Conservation (phyloP, 225 moss, liverwort and hornwort species). For the Physcomitrium patens region DNA sequence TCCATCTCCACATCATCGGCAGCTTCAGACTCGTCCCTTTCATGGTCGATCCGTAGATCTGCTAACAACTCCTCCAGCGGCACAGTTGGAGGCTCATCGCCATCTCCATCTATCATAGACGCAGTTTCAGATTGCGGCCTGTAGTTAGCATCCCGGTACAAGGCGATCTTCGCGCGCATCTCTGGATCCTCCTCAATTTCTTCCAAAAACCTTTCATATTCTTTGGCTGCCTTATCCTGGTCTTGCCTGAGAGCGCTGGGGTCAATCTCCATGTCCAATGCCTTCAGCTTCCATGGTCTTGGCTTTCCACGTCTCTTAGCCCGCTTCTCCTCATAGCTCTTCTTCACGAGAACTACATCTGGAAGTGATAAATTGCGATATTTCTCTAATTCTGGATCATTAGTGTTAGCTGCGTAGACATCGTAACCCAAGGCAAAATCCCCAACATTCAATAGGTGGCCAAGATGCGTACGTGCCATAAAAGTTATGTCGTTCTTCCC, state of each 20-base stretch:
- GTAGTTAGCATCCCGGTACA: constrained; percentile 82
- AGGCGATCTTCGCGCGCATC: constrained; percentile 86
- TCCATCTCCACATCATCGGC: constrained; percentile 62
- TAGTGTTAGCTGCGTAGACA: constrained; percentile 80
- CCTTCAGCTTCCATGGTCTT: constrained; percentile 96
- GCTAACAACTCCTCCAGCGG: constrained; percentile 90
- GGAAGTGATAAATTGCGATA: constrained; percentile 76
- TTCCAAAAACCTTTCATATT: constrained; percentile 95
- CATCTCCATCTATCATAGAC: constrained; percentile 87
- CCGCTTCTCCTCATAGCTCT: constrained; percentile 93
- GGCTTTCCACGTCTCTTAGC: constrained; percentile 76
- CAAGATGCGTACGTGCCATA: constrained; percentile 78
- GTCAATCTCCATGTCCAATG: constrained; percentile 84
- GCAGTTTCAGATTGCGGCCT: constrained; percentile 77
- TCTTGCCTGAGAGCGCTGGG: constrained; percentile 76
- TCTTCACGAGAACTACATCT: constrained; percentile 93
- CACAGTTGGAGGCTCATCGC: constrained; percentile 84
- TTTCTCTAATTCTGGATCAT: constrained; percentile 83
- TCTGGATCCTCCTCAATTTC: constrained; percentile 98
- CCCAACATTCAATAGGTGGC: constrained; percentile 85
- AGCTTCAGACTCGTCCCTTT: constrained; percentile 67
- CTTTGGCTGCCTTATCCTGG: constrained; percentile 64
- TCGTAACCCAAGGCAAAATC: constrained; percentile 95
- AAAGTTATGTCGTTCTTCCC: constrained; percentile 93
- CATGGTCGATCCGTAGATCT: constrained; percentile 69